Conservation (phyloP, 106 monocot species). For the Dactylorhiza incarnata region DNA sequence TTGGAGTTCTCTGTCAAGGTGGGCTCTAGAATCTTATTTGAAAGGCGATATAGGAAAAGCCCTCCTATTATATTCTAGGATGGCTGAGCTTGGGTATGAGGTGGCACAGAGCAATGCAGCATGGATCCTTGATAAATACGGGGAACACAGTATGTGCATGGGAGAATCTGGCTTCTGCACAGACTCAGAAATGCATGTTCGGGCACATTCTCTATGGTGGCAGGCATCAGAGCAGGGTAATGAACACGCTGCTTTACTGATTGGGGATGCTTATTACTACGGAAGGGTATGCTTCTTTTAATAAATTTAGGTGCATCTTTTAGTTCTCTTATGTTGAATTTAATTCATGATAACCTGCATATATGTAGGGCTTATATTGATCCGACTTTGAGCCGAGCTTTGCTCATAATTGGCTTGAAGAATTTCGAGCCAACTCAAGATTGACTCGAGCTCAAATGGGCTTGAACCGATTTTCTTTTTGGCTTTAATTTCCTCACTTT, state of each 20-base stretch:
- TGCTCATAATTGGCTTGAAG: too few relatives aligned
- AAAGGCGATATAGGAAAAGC: slow-evolving; percentile 87
- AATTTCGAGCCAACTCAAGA: too few relatives aligned
- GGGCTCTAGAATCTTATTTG: slow-evolving; percentile 82
- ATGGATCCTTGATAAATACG: slow-evolving; percentile 93
- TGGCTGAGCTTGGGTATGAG: slow-evolving; percentile 93
- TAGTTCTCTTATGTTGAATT: background rate
- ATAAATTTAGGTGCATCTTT: background rate
- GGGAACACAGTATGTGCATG: slow-evolving; percentile 80
- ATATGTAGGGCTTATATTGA: background rate
- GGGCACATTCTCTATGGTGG: slow-evolving; percentile 92
- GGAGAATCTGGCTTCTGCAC: slow-evolving; percentile 88
- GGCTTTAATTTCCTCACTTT: too few relatives aligned
- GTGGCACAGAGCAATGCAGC: slow-evolving; percentile 98
- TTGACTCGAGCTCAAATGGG: too few relatives aligned
- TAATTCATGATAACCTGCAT: background rate
- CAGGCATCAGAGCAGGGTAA: slow-evolving; percentile 98
- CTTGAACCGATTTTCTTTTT: too few relatives aligned
- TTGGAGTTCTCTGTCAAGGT: slow-evolving; percentile 86
- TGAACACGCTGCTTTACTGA: slow-evolving; percentile 91
- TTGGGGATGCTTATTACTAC: slow-evolving; percentile 99
- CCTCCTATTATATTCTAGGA: slow-evolving; percentile 74
- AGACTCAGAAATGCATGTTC: slow-evolving; percentile 76
- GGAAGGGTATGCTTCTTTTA: slow-evolving; percentile 54
- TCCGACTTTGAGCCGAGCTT: too few relatives aligned